These are phyloP conservation scores for Paecilomyces formosus DNA, from an alignment of 2,329 filamentous ascomycete species.

Conservation along the genomic window DNA sequence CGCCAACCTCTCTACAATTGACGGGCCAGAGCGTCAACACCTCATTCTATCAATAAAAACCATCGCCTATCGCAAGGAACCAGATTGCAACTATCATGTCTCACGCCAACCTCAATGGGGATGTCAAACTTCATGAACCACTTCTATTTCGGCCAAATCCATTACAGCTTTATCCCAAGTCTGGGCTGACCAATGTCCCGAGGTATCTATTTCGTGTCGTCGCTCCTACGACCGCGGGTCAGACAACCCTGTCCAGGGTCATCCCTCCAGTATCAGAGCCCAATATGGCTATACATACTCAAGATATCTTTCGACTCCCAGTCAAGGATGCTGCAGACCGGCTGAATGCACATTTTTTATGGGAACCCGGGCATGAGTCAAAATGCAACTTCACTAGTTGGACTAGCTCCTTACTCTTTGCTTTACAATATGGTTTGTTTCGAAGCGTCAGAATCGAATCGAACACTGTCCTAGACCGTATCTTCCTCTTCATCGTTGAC, in stretches of 20 bases:
- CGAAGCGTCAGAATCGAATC: conserved; percentile 1
- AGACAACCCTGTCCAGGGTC: neutral
- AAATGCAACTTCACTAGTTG: conserved; percentile 8
- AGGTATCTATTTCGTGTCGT: conserved; percentile 5
- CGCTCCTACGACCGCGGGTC: conserved; percentile 1
- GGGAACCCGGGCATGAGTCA: neutral
- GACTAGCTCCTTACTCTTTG: conserved; percentile 8
- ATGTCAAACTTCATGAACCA: neutral
- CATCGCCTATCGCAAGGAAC: neutral
- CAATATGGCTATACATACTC: neutral
- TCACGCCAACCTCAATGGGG: neutral
- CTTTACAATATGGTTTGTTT: conserved; percentile 6
- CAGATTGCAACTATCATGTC: neutral
- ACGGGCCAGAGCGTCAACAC: neutral
- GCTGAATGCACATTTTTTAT: conserved; percentile 4
- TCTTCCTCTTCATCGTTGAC: conserved; percentile 6
- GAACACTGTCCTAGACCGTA: neutral
- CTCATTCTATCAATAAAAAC: neutral
- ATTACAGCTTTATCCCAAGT: neutral
- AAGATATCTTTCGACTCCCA: neutral
- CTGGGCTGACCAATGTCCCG: conserved; percentile 1
- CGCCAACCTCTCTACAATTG: too few species aligned
- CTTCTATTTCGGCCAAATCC: neutral
- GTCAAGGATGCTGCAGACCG: neutral
- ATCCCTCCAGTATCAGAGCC: neutral